Base-by-base conservation (phyloP, 345 rosid species). In the Rhodamnia rubescens region DNA sequence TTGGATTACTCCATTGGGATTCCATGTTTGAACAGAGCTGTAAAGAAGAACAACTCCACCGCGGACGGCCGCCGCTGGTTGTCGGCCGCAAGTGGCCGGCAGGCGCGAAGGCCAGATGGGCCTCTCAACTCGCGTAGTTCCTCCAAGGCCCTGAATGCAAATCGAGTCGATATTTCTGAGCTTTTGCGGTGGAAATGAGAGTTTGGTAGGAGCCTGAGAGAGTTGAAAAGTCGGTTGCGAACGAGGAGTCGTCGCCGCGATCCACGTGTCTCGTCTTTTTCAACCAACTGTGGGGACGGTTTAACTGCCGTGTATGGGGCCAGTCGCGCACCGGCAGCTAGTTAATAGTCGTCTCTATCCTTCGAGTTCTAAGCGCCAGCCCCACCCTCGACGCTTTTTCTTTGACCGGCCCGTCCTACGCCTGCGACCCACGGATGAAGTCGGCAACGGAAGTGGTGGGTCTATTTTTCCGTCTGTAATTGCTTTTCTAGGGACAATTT, bases 81-180 rank as follows among this genome's bases (percentile, higher is more conserved):
- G 53, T 52, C 6, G 24, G 3, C 13, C 2, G 2, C 40, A 0
- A 0, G 0, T 58, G 1, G 1, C 44, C 78, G 0, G 1, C 13
- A 8, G 1, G 47, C 1, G 1, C 26, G 11, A 69, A 16, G 21
- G 54, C 21, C 11, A 1, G 57, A 20, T 20, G 57, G 22, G 57
- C 57, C 57, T 20, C 57, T 24, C 24, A 20, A 8, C 24, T 54
- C 4, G 26, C 57, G 26, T 21, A 8, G 11, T 15, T 16, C 54
- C 54, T 16, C 57, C 4, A 21, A 22, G 26, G 47, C 47, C 78
- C 47, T 2, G 1, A 3, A 10, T 20, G 80, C 47, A 36, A 36
- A 32, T 36, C 26, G 26, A 32, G 78, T 21, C 13, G 47, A 2
- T 36, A 36, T 9, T 69, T 4, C 5, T 6, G 26, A 18, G 13